phyloP scores from a whole-genome alignment of 208 protist genomes.

The Trichomonas tenax region DNA sequence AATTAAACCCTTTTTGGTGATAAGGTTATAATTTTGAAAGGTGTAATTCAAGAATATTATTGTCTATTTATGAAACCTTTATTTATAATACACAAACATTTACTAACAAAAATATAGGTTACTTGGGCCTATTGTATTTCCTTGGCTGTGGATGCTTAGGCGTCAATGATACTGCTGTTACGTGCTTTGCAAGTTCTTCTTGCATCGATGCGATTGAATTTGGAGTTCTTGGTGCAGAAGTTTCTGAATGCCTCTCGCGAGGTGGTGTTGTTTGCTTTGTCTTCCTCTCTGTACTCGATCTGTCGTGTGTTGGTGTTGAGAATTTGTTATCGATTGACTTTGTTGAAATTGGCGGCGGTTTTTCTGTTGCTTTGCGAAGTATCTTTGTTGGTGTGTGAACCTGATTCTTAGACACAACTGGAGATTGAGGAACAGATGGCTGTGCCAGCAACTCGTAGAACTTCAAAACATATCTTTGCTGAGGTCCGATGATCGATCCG shows the following conservation, averaged over 20 bases:
- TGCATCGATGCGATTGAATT: background rate
- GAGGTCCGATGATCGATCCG: conserved; percentile 76
- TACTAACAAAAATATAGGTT: background rate
- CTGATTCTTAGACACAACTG: background rate
- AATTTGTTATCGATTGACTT: background rate
- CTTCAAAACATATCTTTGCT: conserved; percentile 73
- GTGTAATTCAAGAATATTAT: no score
- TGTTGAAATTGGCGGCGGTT: background rate
- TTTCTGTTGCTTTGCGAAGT: background rate
- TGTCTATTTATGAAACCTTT: no score
- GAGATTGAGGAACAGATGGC: background rate
- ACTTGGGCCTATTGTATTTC: background rate
- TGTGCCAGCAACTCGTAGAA: background rate
- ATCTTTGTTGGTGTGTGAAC: background rate
- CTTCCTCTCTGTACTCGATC: background rate
- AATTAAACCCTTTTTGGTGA: no score
- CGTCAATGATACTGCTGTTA: background rate
- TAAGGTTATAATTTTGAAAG: no score
- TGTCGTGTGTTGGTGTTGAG: background rate
- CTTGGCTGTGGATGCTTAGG: background rate
- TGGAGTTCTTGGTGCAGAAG: background rate
- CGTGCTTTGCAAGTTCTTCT: background rate
- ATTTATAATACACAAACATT: background rate
- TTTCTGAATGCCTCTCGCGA: background rate
- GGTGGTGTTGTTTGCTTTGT: background rate